Evolutionary conservation across 345 rosid species (phyloP).

Genomic region (Rubroshorea leprosula): DNA sequence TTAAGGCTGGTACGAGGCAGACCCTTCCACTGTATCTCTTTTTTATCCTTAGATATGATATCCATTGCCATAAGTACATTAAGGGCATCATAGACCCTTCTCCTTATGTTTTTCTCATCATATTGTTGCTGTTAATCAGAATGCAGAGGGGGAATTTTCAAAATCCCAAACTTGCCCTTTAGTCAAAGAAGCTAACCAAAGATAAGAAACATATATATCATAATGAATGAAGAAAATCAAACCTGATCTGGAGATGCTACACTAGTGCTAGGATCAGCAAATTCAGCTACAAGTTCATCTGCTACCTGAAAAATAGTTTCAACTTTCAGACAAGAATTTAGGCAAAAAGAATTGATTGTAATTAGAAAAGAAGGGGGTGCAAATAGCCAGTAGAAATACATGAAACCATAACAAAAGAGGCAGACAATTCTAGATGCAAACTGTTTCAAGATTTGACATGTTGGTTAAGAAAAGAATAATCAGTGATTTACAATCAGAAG

Average conservation of each 20-base stretch:
- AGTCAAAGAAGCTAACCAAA: neutral
- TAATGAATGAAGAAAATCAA: constrained; percentile 13
- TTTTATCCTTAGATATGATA: constrained; percentile 94
- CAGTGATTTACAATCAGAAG: neutral
- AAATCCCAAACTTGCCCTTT: constrained; percentile 7
- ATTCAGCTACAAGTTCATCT: constrained; percentile 98
- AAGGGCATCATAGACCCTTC: constrained; percentile 98
- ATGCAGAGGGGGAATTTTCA: neutral
- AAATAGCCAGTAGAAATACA: no score
- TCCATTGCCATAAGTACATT: constrained; percentile 99
- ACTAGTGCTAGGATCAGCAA: constrained; percentile 71
- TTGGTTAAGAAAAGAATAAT: neutral
- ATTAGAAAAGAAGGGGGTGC: no score
- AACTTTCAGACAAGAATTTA: constrained; percentile 27
- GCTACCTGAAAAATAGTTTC: constrained; percentile 69
- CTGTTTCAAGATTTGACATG: no score
- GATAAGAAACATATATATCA: constrained; percentile 3
- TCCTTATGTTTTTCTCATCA: constrained; percentile 95
- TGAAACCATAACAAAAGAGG: no score
- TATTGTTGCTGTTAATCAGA: constrained; percentile 68
- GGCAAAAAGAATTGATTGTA: no score
- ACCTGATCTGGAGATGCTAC: constrained; percentile 92
- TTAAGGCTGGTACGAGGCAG: constrained; percentile 89
- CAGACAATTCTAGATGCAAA: neutral
- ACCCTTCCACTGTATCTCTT: constrained; percentile 98